These are phyloP conservation scores for Abrus precatorius DNA, from an alignment of 306 rosid genomes.

Conservation along the genomic window DNA sequence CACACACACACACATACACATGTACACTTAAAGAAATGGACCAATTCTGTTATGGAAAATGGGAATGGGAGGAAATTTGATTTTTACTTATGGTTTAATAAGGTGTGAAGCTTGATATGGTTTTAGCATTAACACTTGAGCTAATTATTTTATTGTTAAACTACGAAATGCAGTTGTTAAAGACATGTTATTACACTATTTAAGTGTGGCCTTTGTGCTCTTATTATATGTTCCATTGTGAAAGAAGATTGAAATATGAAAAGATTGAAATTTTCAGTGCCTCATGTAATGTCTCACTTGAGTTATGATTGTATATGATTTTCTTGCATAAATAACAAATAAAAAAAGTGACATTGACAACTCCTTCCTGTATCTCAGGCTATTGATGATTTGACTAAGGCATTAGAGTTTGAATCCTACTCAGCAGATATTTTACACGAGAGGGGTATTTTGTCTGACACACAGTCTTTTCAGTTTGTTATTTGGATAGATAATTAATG, in stretches of 20 bases:
- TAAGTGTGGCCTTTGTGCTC: conserved; percentile 8
- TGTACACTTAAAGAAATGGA: conserved; percentile 26
- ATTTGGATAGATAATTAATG: conserved; percentile 34
- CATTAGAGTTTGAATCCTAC: conserved; percentile 84
- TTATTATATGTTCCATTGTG: neutral
- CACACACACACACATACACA: neutral
- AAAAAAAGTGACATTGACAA: conserved; percentile 30
- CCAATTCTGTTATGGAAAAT: conserved; percentile 23
- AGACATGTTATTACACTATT: conserved; percentile 14
- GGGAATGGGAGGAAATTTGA: neutral
- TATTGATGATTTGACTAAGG: conserved; percentile 82
- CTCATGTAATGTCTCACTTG: conserved; percentile 18
- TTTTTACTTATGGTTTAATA: conserved; percentile 21
- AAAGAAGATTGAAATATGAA: neutral
- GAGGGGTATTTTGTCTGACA: conserved; percentile 72
- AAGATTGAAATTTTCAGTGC: neutral
- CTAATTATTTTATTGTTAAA: conserved; percentile 23
- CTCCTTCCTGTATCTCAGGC: conserved; percentile 62
- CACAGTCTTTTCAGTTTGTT: conserved; percentile 12
- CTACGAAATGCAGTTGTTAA: conserved; percentile 18
- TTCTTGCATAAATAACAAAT: conserved; percentile 40
- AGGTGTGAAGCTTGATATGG: conserved; percentile 27
- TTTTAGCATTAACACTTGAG: conserved; percentile 15
- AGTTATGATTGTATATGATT: conserved; percentile 34
- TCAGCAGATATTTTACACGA: conserved; percentile 88